phyloP scores from a whole-genome alignment of 176 grass and related monocot genomes.

The Thalia dealbata region DNA sequence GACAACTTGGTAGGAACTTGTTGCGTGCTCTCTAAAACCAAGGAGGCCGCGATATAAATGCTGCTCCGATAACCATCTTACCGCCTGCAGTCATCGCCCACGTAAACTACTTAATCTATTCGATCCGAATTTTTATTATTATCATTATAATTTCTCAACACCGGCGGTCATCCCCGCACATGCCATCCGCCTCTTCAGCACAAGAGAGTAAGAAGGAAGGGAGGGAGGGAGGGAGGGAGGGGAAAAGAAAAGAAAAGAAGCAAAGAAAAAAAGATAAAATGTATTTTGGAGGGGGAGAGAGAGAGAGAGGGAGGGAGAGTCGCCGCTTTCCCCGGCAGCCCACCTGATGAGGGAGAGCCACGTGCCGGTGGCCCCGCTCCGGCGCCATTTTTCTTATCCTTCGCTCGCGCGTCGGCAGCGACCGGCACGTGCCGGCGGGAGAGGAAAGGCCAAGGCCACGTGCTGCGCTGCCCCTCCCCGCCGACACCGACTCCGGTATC shows the following conservation, averaged over 20 bases:
- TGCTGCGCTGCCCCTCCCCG: neutral
- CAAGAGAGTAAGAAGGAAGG: neutral
- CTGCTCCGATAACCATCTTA: no score
- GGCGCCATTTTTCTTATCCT: neutral
- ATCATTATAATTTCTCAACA: no score
- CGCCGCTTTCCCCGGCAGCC: neutral
- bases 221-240: no score
- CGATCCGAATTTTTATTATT: no score
- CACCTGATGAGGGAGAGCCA: neutral
- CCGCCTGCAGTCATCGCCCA: no score
- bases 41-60: no score
- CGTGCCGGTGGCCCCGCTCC: neutral
- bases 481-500: neutral
- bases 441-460: neutral
- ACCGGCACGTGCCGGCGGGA: conserved; percentile 1
- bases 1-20: no score
- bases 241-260: neutral
- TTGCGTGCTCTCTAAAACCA: no score
- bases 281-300: no score
- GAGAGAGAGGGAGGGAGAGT: neutral
- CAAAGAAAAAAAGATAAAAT: neutral
- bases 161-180: no score
- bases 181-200: neutral
- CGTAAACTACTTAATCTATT: no score
- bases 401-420: no score